A percentile compares a stretch with the other conserved stretches of the same genome.
Evolutionary conservation across 202 grass and related monocot genomes (phyloP).

Genomic region (Bolboschoenoplectus hybrid): DNA sequence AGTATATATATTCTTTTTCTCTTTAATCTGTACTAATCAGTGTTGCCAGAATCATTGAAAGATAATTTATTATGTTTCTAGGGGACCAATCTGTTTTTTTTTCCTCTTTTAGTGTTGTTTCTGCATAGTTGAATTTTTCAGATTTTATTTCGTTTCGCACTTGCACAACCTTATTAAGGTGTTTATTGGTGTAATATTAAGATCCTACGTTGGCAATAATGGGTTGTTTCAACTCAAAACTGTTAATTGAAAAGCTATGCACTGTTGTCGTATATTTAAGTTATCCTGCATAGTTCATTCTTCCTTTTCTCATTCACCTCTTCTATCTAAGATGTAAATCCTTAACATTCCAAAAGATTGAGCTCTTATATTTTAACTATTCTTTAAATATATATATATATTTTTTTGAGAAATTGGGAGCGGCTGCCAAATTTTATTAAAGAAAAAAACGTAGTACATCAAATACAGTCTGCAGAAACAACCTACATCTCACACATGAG

Average conservation of each 20-base stretch:
- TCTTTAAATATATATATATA: too few species aligned
- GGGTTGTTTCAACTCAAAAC: neutral
- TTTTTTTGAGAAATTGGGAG: too few species aligned
- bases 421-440: too few species aligned
- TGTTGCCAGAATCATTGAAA: conserved; percentile 33
- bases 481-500: too few species aligned
- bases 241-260: neutral
- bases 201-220: neutral
- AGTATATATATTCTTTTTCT: conserved; percentile 40
- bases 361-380: too few species aligned
- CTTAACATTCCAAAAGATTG: too few species aligned
- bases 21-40: conserved; percentile 42
- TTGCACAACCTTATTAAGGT: neutral
- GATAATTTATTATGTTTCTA: conserved; percentile 39
- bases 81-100: conserved; percentile 6
- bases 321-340: too few species aligned
- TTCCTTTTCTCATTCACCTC: too few species aligned
- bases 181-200: neutral
- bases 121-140: neutral
- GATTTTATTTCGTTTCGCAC: neutral
- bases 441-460: too few species aligned
- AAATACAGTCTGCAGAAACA: too few species aligned
- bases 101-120: neutral
- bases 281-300: too few species aligned
- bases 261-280: too few species aligned